phyloP scores from a whole-genome alignment of 2,329 filamentous ascomycete genomes.

The Leptographium procerum region DNA sequence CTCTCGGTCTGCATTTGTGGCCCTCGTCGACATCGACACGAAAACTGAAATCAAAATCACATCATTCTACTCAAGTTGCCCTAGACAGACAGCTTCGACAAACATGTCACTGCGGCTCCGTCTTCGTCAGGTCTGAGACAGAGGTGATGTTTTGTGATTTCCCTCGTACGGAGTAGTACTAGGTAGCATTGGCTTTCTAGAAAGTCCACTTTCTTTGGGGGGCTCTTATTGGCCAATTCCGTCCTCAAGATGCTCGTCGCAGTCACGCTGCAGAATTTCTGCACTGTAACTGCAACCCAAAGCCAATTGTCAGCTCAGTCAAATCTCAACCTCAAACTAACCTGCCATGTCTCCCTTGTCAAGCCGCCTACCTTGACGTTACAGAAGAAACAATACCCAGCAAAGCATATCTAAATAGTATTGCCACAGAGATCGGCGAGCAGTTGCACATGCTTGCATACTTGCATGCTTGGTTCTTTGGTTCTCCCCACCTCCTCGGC shows the following conservation, averaged over 20 bases:
- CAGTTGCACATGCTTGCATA: too few species aligned
- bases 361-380: not conserved
- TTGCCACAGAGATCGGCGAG: not conserved
- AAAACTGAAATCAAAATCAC: too few species aligned
- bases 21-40: too few species aligned
- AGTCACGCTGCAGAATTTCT: not conserved
- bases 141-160: not conserved
- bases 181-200: too few species aligned
- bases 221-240: not conserved
- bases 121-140: not conserved
- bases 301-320: not conserved
- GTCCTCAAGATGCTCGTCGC: not conserved
- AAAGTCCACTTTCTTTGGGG: too few species aligned
- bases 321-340: not conserved
- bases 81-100: too few species aligned
- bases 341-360: not conserved
- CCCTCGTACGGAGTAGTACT: too few species aligned
- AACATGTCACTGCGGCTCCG: too few species aligned
- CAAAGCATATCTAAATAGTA: not conserved
- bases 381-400: not conserved
- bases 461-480: not conserved
- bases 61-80: too few species aligned
- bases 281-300: not conserved
- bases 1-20: not conserved
- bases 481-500: not conserved